Evolutionary conservation across 2,329 filamentous ascomycete genomes (phyloP).

Genomic region (Verticillium isaacii): DNA sequence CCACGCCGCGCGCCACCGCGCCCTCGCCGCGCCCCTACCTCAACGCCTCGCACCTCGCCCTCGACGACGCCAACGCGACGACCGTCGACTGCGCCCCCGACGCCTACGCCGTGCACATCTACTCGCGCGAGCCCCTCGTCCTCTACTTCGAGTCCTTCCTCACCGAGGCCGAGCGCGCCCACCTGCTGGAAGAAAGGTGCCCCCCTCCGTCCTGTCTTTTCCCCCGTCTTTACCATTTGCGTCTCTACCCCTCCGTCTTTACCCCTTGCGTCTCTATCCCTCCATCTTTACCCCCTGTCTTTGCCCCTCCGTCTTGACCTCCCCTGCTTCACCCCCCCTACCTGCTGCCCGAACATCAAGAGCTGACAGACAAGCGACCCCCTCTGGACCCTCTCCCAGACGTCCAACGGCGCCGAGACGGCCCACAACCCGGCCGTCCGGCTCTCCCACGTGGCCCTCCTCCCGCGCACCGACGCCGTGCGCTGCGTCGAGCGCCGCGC

Average conservation of each 20-base stretch:
- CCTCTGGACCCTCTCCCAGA: conserved; percentile 44
- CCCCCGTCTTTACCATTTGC: too few species aligned
- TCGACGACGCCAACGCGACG: conserved; percentile 34
- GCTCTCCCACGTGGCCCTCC: conserved; percentile 46
- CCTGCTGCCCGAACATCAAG: background rate
- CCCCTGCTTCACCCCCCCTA: too few species aligned
- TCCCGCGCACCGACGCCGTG: conserved; percentile 39
- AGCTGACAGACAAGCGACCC: conserved; percentile 30
- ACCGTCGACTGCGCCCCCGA: conserved; percentile 31
- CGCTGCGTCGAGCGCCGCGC: conserved; percentile 44
- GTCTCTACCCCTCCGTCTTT: too few species aligned
- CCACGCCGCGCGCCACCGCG: conserved; percentile 14
- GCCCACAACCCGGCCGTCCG: conserved; percentile 39
- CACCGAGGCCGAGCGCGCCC: conserved; percentile 34
- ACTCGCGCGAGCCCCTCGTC: conserved; percentile 45
- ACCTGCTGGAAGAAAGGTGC: conserved; percentile 48
- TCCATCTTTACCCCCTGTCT: too few species aligned
- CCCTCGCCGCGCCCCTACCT: conserved; percentile 38
- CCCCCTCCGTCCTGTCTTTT: too few species aligned
- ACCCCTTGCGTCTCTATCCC: too few species aligned
- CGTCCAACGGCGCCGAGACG: conserved; percentile 38
- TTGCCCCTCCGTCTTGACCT: too few species aligned
- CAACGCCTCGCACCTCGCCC: conserved; percentile 46
- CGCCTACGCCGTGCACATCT: conserved; percentile 40
- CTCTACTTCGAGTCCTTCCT: conserved; percentile 51